Conservation (phyloP, 495 filamentous ascomycete genomes). For the Penicillium egyptiacum region DNA sequence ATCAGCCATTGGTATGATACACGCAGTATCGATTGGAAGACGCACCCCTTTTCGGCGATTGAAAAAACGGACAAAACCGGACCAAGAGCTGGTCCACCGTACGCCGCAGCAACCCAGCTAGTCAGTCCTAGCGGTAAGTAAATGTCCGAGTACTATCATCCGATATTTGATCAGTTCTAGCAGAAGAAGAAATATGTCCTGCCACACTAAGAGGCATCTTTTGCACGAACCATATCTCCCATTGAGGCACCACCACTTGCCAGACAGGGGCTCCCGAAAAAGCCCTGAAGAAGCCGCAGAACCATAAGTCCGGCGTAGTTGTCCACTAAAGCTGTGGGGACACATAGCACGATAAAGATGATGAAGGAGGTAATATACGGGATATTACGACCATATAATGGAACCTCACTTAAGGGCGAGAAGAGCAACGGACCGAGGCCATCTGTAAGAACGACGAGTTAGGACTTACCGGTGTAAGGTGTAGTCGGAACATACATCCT, state of each 20-base stretch:
- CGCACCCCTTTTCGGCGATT: constrained; percentile 42
- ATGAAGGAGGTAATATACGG: constrained; percentile 45
- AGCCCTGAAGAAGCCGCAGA: constrained; percentile 50
- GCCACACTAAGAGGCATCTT: too few species aligned
- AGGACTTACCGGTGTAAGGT: background rate
- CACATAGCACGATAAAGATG: constrained; percentile 46
- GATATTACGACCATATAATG: constrained; percentile 45
- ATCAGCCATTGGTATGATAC: background rate
- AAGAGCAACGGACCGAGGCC: constrained; percentile 36
- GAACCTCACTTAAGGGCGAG: constrained; percentile 48
- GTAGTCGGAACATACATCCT: constrained; percentile 32
- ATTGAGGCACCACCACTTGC: constrained; percentile 53
- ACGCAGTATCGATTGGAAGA: background rate
- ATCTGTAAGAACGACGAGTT: background rate
- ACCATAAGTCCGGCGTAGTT: constrained; percentile 44
- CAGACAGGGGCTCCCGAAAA: constrained; percentile 48
- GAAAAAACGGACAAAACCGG: constrained; percentile 57
- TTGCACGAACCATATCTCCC: constrained; percentile 43
- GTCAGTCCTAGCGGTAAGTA: constrained; percentile 50
- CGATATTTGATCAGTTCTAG: background rate
- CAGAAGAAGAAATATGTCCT: too few species aligned
- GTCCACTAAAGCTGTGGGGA: constrained; percentile 39
- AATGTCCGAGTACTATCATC: constrained; percentile 10
- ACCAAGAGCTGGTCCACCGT: constrained; percentile 50
- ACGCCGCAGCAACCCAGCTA: constrained; percentile 49